Percentiles rank a stretch among this genome's conserved stretches.
Evolutionary conservation across 1,284 basidiomycete species (phyloP).

Genomic region (Malassezia japonica): DNA sequence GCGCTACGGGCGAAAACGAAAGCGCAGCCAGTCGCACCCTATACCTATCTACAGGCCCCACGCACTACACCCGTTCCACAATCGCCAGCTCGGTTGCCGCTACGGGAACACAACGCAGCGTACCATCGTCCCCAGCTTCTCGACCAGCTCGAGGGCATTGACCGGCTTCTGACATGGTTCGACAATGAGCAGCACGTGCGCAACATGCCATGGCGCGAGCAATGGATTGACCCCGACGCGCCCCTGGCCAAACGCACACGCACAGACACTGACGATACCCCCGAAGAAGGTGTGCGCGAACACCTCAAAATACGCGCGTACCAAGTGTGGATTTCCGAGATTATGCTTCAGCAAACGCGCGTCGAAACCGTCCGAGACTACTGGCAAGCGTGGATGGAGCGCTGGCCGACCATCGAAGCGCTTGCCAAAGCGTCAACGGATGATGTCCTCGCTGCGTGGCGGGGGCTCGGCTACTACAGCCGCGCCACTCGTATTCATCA

Average conservation of each 20-base stretch:
- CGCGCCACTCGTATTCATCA: conserved; percentile 40
- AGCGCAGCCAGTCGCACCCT: not conserved
- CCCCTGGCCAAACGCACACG: not conserved
- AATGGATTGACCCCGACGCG: conserved; percentile 49
- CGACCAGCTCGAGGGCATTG: conserved; percentile 8
- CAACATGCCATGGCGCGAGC: conserved; percentile 77
- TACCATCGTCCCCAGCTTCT: conserved; percentile 36
- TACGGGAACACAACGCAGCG: conserved; percentile 9
- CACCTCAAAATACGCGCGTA: conserved; percentile 45
- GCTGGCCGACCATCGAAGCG: conserved; percentile 51
- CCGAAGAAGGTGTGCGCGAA: conserved; percentile 40
- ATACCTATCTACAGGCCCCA: not conserved
- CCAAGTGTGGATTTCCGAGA: conserved; percentile 78
- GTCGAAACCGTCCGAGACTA: conserved; percentile 41
- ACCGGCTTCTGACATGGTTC: conserved; percentile 56
- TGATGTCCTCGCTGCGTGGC: conserved; percentile 42
- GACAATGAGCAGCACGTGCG: conserved; percentile 57
- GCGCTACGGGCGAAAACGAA: not conserved
- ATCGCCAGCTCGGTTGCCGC: not conserved
- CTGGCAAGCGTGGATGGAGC: conserved; percentile 39
- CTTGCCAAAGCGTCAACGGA: conserved; percentile 59
- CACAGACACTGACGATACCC: not conserved
- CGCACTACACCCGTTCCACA: not conserved
- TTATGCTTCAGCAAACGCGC: conserved; percentile 93
- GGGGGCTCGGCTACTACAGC: conserved; percentile 44